Evolutionary conservation across 352 stramenopile genomes (phyloP).

Genomic region (Globisporangium heterothallicum): DNA sequence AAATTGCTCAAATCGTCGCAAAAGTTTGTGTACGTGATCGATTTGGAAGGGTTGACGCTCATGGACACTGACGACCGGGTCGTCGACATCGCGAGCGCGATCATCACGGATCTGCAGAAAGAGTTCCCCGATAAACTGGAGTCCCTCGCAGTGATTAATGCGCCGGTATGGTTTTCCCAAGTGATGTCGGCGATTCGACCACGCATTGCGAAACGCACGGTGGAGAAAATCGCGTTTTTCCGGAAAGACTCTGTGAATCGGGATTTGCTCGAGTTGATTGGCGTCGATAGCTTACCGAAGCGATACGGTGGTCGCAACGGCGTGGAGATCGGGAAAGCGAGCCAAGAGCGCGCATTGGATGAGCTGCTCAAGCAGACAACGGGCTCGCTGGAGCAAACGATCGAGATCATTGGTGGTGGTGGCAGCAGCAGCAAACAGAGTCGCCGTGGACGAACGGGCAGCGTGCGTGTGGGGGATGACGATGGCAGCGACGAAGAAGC

Average conservation of each 20-base stretch:
- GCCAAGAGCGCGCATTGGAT: conserved; percentile 60
- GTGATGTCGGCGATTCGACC: conserved; percentile 58
- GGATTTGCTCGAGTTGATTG: conserved; percentile 55
- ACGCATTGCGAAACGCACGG: conserved; percentile 49
- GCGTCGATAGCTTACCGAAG: conserved; percentile 65
- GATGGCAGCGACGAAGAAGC: conserved; percentile 70
- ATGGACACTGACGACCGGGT: conserved; percentile 62
- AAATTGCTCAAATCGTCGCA: conserved; percentile 57
- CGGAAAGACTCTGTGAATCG: conserved; percentile 29
- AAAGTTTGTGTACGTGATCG: conserved; percentile 73
- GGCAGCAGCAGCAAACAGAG: conserved; percentile 16
- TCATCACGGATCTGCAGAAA: conserved; percentile 55
- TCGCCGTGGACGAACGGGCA: conserved; percentile 18
- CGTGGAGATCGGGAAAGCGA: conserved; percentile 73
- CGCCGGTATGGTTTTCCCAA: conserved; percentile 78
- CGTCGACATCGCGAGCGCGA: conserved; percentile 45
- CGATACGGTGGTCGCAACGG: conserved; percentile 68
- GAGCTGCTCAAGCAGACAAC: conserved; percentile 69
- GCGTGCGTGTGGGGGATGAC: conserved; percentile 32
- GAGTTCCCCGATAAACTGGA: conserved; percentile 63
- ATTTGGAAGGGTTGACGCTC: conserved; percentile 72
- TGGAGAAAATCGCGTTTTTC: conserved; percentile 66
- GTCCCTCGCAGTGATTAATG: conserved; percentile 56
- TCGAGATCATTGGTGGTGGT: conserved; percentile 54
- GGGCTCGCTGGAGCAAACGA: conserved; percentile 59